Conservation (phyloP, 805 yeast genomes). For the Debaryomyces hansenii region DNA sequence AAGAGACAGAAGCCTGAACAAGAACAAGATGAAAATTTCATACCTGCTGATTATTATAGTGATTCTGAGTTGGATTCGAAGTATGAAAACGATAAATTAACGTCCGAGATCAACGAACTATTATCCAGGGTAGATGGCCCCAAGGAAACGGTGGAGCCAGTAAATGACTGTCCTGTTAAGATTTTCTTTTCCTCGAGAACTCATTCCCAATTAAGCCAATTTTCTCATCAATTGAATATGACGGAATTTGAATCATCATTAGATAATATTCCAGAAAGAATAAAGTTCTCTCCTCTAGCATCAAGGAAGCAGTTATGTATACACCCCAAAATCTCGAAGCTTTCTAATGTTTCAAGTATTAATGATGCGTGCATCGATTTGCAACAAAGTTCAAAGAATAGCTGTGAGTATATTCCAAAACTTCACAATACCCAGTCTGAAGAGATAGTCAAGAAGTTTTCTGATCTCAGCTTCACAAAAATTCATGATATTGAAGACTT, state of each 20-base stretch:
- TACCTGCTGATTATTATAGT: constrained; percentile 39
- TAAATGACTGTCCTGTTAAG: constrained; percentile 34
- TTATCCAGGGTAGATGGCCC: constrained; percentile 42
- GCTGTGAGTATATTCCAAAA: constrained; percentile 25
- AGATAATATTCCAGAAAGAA: constrained; percentile 45
- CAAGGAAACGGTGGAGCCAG: constrained; percentile 15
- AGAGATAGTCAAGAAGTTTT: constrained; percentile 40
- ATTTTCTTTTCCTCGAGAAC: constrained; percentile 82
- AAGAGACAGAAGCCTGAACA: constrained; percentile 3
- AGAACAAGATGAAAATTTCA: constrained; percentile 9
- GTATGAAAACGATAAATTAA: constrained; percentile 30
- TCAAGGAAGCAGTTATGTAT: constrained; percentile 87
- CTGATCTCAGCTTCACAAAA: constrained; percentile 54
- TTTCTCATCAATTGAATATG: constrained; percentile 66
- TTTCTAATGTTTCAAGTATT: constrained; percentile 51
- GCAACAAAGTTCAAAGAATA: constrained; percentile 39
- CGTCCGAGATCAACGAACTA: constrained; percentile 49
- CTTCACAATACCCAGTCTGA: constrained; percentile 15
- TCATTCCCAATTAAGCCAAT: constrained; percentile 84
- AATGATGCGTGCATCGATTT: constrained; percentile 82
- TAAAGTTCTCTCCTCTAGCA: constrained; percentile 72
- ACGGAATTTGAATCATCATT: constrained; percentile 67
- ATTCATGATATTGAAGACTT: constrained; percentile 82
- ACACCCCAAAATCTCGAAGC: constrained; percentile 55
- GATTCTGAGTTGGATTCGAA: constrained; percentile 18